Base-by-base conservation (phyloP, 2,329 filamentous ascomycete genomes). In the Fusarium heterosporum region DNA sequence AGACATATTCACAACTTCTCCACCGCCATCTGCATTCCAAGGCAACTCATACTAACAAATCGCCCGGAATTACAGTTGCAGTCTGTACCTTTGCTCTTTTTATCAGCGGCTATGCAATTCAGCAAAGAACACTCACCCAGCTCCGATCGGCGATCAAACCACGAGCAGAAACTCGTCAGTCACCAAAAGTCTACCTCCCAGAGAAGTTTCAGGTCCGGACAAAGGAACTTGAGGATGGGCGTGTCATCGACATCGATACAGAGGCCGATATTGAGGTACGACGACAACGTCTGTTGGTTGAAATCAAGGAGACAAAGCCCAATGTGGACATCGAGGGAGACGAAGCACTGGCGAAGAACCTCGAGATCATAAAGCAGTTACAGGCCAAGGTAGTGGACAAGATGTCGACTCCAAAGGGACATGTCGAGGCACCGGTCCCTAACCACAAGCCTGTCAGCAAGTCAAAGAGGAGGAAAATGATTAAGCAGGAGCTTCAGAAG, bases 1-100 rank as follows among this genome's bases (percentile, higher is more conserved):
- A 60, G 83, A 77, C 55, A 42, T 49, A 47, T 57, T 46, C n/a
- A 40, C 47, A 48, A 41, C 11, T 38, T 61, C 49, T 40, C 40
- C 66, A 69, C 34, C 52, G 25, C 41, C 22, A 40, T 42, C 55
- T 47, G 32, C 70, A 72, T 71, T 70, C 70, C 66, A 51, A 34
- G n/a, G 32, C 12, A 22, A 40, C 28, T 3, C 28, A 54, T 55
- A 58, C 61, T 65, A 48, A 68, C 53, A 40, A 55, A 17, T 36
- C 30, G 40, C 19, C 42, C 8, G 17, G 5, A 29, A 28, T 16
- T 6, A 16, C 59, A 90, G 91, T 97, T 60, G 81, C 92, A 66
- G 76, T 92, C 26, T 97, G 93, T 78, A 97, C 93, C 4, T 78
- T 89, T 36, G 87, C 93, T 6, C 88, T 97, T 26, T 97, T 97